Conservation (phyloP, 2,329 filamentous ascomycete species). For the Pseudogymnoascus sp. region DNA sequence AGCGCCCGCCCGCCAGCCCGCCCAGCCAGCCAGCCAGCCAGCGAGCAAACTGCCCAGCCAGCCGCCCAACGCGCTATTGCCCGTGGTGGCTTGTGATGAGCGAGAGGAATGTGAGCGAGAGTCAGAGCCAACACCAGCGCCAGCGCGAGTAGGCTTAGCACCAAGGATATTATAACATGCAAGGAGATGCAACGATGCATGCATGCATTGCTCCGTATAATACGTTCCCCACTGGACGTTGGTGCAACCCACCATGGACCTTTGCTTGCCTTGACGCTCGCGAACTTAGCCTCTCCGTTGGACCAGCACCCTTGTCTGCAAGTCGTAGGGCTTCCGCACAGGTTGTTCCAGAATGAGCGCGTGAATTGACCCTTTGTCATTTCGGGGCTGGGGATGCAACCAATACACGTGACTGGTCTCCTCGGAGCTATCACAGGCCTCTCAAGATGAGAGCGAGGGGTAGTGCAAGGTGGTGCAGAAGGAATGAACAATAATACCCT, state of each 20-base stretch:
- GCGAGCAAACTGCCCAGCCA: not conserved
- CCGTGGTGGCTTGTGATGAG: not conserved
- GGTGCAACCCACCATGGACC: not conserved
- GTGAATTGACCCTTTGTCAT: constrained; percentile 1
- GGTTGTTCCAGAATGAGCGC: not conserved
- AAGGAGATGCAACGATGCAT: constrained; percentile 5
- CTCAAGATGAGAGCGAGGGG: not conserved
- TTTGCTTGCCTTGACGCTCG: not conserved
- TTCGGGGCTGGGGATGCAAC: not conserved
- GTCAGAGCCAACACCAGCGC: constrained; percentile 5
- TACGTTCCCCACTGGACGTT: not conserved
- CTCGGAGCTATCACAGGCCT: not conserved
- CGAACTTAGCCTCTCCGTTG: not conserved
- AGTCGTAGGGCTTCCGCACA: not conserved
- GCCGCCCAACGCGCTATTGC: constrained; percentile 2
- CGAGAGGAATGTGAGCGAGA: constrained; percentile 3
- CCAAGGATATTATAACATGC: constrained; percentile 6
- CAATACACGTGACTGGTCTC: not conserved
- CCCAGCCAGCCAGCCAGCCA: not conserved
- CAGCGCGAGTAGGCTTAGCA: not conserved
- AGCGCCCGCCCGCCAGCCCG: not conserved
- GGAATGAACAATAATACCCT: not conserved
- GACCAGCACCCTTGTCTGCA: not conserved
- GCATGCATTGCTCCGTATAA: constrained; percentile 1
- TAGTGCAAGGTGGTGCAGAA: not conserved